Conservation (phyloP, 2,329 filamentous ascomycete species). For the Aspergillus sp. region DNA sequence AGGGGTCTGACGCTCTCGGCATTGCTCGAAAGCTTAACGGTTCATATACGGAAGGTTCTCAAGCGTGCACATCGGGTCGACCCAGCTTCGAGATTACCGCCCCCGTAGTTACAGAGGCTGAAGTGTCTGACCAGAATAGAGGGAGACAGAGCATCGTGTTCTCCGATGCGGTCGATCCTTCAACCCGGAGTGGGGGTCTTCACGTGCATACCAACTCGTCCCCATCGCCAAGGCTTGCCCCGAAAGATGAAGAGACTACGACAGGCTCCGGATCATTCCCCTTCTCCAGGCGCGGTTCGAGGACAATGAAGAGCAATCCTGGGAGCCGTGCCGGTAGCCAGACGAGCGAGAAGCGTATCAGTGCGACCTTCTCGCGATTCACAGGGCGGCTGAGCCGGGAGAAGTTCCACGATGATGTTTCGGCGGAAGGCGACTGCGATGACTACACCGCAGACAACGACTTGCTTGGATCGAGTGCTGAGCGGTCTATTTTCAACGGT, state of each 20-base stretch:
- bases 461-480: slow-evolving; percentile 6
- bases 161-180: slow-evolving; percentile 13
- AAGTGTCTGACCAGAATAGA: slow-evolving; percentile 9
- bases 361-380: slow-evolving; percentile 29
- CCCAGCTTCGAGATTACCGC: slow-evolving; percentile 33
- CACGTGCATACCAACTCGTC: slow-evolving; percentile 17
- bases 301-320: slow-evolving; percentile 21
- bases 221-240: slow-evolving; percentile 16
- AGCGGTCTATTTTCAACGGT: slow-evolving; percentile 7
- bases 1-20: slow-evolving; percentile 14
- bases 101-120: slow-evolving; percentile 16
- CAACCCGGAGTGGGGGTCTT: slow-evolving; percentile 5
- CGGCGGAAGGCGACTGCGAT: slow-evolving; percentile 17
- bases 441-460: slow-evolving; percentile 17
- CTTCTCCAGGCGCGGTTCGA: slow-evolving; percentile 23
- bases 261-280: slow-evolving; percentile 13
- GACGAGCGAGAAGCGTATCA: slow-evolving; percentile 28
- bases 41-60: slow-evolving; percentile 9
- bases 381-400: slow-evolving; percentile 25
- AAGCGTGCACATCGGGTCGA: slow-evolving; percentile 20
- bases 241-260: slow-evolving; percentile 9
- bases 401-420: slow-evolving; percentile 20
- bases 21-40: slow-evolving; percentile 13
- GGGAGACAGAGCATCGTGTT: slow-evolving; percentile 23
- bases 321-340: slow-evolving; percentile 30